These are phyloP conservation scores for Haematococcus sp. DNA, from an alignment of 139 green algal species.

Conservation along the genomic window DNA sequence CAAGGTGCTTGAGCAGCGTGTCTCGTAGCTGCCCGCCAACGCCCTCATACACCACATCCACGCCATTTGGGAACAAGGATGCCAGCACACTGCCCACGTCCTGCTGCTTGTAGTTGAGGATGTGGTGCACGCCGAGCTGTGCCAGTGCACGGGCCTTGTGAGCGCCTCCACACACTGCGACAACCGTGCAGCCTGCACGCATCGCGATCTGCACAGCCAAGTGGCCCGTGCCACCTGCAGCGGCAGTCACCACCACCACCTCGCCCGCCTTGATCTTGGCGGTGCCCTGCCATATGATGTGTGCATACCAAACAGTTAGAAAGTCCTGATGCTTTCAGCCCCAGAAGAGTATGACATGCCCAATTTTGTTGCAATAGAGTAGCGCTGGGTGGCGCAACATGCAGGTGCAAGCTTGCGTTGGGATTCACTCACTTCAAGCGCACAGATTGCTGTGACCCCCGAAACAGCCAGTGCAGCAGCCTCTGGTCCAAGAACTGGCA, in stretches of 20 bases:
- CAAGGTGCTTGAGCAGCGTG: conserved; percentile 42
- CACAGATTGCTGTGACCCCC: conserved; percentile 43
- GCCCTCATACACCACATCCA: conserved; percentile 72
- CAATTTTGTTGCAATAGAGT: neutral
- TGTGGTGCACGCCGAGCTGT: conserved; percentile 26
- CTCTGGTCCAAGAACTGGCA: conserved; percentile 22
- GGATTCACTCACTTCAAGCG: conserved; percentile 46
- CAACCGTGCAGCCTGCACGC: conserved; percentile 38
- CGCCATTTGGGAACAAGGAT: conserved; percentile 29
- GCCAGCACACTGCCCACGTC: conserved; percentile 45
- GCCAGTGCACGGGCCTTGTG: conserved; percentile 38
- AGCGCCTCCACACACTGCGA: conserved; percentile 42
- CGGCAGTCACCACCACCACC: conserved; percentile 60
- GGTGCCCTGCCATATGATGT: conserved; percentile 31
- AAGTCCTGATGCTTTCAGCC: neutral
- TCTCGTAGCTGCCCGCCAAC: conserved; percentile 58
- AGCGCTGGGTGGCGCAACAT: too few species aligned
- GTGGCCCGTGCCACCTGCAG: conserved; percentile 64
- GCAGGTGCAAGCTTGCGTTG: too few species aligned
- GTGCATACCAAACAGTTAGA: neutral
- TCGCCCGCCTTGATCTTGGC: conserved; percentile 39
- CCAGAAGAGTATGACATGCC: neutral
- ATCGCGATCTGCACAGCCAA: conserved; percentile 64
- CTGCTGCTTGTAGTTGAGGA: conserved; percentile 70
- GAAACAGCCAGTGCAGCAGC: conserved; percentile 46